Percentiles rank a stretch among this genome's conserved stretches.
phyloP scores from a whole-genome alignment of 257 asterid species.

The Lantana camara region DNA sequence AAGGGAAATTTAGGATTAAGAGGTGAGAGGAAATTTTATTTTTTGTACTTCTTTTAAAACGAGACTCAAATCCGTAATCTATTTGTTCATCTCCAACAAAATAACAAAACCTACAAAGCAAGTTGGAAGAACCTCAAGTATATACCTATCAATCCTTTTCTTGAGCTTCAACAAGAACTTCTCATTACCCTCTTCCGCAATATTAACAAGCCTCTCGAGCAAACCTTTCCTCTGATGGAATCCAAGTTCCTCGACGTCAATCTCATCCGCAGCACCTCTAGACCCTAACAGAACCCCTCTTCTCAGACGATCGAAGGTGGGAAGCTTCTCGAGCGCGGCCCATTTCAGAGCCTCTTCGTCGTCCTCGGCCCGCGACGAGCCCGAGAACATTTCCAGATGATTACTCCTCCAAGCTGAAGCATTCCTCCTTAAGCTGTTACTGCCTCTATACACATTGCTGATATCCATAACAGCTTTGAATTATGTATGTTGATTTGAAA shows the following conservation, averaged over 20 bases:
- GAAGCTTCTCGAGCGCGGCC: constrained; percentile 55
- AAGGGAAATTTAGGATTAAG: too few relatives aligned
- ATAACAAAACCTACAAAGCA: too few relatives aligned
- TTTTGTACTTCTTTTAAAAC: too few relatives aligned
- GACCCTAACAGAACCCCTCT: constrained; percentile 42
- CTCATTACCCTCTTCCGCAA: constrained; percentile 35
- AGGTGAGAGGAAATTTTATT: too few relatives aligned
- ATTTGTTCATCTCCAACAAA: too few relatives aligned
- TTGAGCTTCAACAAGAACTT: constrained; percentile 38
- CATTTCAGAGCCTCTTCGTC: constrained; percentile 53
- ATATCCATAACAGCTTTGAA: too few relatives aligned
- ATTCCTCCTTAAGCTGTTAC: constrained; percentile 19
- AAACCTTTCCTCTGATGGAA: constrained; percentile 28
- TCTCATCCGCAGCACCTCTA: constrained; percentile 32
- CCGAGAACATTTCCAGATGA: constrained; percentile 23
- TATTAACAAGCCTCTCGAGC: constrained; percentile 38
- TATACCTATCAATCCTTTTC: constrained; percentile 39
- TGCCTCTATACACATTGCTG: too few relatives aligned
- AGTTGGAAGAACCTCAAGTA: too few relatives aligned
- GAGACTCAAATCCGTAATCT: too few relatives aligned
- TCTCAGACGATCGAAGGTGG: constrained; percentile 51
- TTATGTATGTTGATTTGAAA: too few relatives aligned
- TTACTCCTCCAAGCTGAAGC: constrained; percentile 1
- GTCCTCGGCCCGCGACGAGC: constrained; percentile 31
- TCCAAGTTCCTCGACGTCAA: constrained; percentile 30